phyloP scores from a whole-genome alignment of 345 rosid species.

The Lepidium aucheri region DNA sequence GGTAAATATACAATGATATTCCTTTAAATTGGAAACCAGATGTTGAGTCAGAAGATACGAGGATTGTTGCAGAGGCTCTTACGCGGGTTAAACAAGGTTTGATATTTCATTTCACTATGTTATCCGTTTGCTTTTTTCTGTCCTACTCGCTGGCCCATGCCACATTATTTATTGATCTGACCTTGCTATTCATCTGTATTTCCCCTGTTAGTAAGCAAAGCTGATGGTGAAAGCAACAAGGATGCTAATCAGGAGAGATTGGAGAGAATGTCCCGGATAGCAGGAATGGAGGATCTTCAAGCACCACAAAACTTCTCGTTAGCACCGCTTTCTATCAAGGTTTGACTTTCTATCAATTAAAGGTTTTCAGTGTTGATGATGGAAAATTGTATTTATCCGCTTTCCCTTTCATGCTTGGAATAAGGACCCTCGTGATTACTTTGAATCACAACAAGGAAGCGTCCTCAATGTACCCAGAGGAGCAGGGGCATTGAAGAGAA shows the following conservation, averaged over 20 bases:
- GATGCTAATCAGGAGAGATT: conserved; percentile 37
- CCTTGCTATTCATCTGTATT: background rate
- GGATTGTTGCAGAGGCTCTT: conserved; percentile 84
- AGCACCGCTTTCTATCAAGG: conserved; percentile 80
- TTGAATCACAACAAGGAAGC: conserved; percentile 88
- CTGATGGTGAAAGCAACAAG: conserved; percentile 40
- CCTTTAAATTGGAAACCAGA: conserved; percentile 35
- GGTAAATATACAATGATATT: conserved; percentile 8
- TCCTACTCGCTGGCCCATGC: background rate
- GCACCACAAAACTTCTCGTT: conserved; percentile 47
- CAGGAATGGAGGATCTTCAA: conserved; percentile 84
- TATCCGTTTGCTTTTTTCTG: background rate
- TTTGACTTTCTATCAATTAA: conserved; percentile 16
- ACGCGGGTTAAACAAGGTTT: conserved; percentile 62
- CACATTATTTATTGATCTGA: conserved; percentile 5
- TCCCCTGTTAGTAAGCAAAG: conserved; percentile 25
- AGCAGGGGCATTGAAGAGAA: conserved; percentile 35
- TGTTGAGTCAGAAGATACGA: conserved; percentile 67
- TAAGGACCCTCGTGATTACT: conserved; percentile 95
- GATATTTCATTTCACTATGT: conserved; percentile 16
- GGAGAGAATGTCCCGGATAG: conserved; percentile 44
- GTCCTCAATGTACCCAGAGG: conserved; percentile 35
- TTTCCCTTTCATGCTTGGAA: conserved; percentile 16
- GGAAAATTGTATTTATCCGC: background rate
- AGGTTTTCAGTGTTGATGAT: conserved; percentile 12